A percentile compares a stretch with the other conserved stretches of the same genome.
These are phyloP conservation scores for Endocalyx cinctus DNA, from an alignment of 2,329 filamentous ascomycete species.

Conservation along the genomic window DNA sequence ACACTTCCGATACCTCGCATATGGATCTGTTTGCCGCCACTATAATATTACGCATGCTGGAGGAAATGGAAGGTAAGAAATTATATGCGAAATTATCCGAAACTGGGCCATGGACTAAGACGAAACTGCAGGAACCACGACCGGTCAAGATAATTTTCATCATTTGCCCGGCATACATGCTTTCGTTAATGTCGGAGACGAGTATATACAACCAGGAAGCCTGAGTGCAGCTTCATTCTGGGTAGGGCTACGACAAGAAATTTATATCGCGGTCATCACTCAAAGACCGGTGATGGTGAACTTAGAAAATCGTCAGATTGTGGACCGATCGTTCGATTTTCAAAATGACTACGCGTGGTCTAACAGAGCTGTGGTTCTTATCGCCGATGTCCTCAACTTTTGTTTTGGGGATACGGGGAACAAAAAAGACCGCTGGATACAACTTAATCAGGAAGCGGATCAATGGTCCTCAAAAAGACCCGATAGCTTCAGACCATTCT, in stretches of 20 bases:
- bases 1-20: slow-evolving; percentile 34
- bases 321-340: slow-evolving; percentile 44
- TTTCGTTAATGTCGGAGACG: slow-evolving; percentile 39
- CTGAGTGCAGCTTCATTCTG: slow-evolving; percentile 52
- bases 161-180: slow-evolving; percentile 42
- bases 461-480: slow-evolving; percentile 45
- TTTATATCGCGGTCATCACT: slow-evolving; percentile 50
- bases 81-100: slow-evolving; percentile 14
- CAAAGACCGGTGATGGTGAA: slow-evolving; percentile 43
- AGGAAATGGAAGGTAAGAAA: slow-evolving; percentile 36
- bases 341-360: slow-evolving; percentile 53
- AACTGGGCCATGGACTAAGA: slow-evolving; percentile 15
- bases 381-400: slow-evolving; percentile 59
- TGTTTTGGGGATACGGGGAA: slow-evolving; percentile 47
- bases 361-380: slow-evolving; percentile 57
- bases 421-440: slow-evolving; percentile 34
- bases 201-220: slow-evolving; percentile 34
- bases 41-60: slow-evolving; percentile 48
- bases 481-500: slow-evolving; percentile 51
- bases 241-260: slow-evolving; percentile 55
- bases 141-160: slow-evolving; percentile 42
- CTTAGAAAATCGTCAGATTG: slow-evolving; percentile 43
- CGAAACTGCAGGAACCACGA: slow-evolving; percentile 30
- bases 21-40: slow-evolving; percentile 50
- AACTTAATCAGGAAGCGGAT: slow-evolving; percentile 40